phyloP scores from a whole-genome alignment of 2,329 filamentous ascomycete genomes.

The Pseudogymnoascus sp. region DNA sequence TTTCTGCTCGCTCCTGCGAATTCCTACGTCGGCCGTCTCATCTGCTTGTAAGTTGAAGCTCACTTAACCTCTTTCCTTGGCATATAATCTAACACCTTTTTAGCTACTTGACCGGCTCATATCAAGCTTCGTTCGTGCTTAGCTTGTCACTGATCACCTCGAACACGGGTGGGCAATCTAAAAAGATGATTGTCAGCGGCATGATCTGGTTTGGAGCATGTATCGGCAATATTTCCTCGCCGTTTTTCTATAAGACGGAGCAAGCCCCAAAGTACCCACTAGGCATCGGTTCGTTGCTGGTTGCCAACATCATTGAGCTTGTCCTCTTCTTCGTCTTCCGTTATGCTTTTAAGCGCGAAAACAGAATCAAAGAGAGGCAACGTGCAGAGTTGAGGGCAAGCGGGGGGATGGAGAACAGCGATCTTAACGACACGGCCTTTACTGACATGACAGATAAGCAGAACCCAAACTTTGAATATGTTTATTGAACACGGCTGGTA shows the following conservation, averaged over 20 bases:
- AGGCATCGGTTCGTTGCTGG: constrained; percentile 36
- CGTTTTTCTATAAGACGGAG: constrained; percentile 49
- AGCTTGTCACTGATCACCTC: constrained; percentile 46
- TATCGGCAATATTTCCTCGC: constrained; percentile 51
- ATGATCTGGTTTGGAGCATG: constrained; percentile 52
- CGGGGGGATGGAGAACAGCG: constrained; percentile 5
- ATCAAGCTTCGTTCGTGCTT: constrained; percentile 24
- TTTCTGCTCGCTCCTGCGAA: constrained; percentile 43
- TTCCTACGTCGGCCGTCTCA: constrained; percentile 43
- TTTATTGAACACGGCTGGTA: constrained; percentile 11
- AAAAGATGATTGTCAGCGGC: constrained; percentile 43
- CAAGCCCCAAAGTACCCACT: constrained; percentile 37
- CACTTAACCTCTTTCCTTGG: neutral
- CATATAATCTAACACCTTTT: constrained; percentile 23
- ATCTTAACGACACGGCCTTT: constrained; percentile 29
- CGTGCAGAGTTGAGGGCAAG: constrained; percentile 7
- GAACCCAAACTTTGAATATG: constrained; percentile 20
- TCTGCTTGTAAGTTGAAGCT: constrained; percentile 38
- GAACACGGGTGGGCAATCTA: constrained; percentile 41
- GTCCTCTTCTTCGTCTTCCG: constrained; percentile 32
- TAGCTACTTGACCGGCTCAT: constrained; percentile 35
- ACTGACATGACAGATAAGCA: constrained; percentile 20
- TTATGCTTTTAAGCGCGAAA: constrained; percentile 33
- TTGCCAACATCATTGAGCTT: constrained; percentile 33
- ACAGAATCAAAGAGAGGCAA: constrained; percentile 28